A percentile compares a stretch with the other conserved stretches of the same genome.
Conservation (phyloP, 768 basidiomycete genomes). For the Candolleomyces eurysporus region DNA sequence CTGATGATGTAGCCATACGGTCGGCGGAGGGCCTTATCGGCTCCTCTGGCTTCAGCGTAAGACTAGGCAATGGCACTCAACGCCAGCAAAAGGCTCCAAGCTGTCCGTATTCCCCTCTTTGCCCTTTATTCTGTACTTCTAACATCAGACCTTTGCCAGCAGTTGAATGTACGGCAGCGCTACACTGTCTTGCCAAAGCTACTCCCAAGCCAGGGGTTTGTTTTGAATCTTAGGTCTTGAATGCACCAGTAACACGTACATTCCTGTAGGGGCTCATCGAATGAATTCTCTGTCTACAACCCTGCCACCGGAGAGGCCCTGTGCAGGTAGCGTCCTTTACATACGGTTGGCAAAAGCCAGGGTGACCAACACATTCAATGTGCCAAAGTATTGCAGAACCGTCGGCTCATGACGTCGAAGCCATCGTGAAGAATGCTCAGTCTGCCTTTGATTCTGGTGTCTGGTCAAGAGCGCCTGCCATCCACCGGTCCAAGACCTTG, state of each 20-base stretch:
- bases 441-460: conserved; percentile 59
- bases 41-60: not conserved
- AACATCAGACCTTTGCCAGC: not conserved
- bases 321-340: conserved; percentile 40
- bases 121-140: not conserved
- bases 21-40: too few relatives aligned
- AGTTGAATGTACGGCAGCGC: not conserved
- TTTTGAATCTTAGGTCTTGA: too few relatives aligned
- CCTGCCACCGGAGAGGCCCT: conserved; percentile 66
- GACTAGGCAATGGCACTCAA: not conserved
- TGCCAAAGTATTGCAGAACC: conserved; percentile 51
- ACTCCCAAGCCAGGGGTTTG: not conserved
- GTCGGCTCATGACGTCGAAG: conserved; percentile 47
- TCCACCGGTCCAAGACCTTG: conserved; percentile 63
- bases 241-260: too few relatives aligned
- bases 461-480: conserved; percentile 65
- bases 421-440: conserved; percentile 55
- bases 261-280: conserved; percentile 17
- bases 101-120: not conserved
- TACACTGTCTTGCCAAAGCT: not conserved
- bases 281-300: conserved; percentile 52
- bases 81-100: conserved; percentile 3
- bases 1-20: too few relatives aligned
- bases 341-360: not conserved
- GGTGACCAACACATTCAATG: not conserved